Evolutionary conservation across 495 filamentous ascomycete species (phyloP), one percentile per base, ranked within the genome.

Genomic region (Neurospora sp.): DNA sequence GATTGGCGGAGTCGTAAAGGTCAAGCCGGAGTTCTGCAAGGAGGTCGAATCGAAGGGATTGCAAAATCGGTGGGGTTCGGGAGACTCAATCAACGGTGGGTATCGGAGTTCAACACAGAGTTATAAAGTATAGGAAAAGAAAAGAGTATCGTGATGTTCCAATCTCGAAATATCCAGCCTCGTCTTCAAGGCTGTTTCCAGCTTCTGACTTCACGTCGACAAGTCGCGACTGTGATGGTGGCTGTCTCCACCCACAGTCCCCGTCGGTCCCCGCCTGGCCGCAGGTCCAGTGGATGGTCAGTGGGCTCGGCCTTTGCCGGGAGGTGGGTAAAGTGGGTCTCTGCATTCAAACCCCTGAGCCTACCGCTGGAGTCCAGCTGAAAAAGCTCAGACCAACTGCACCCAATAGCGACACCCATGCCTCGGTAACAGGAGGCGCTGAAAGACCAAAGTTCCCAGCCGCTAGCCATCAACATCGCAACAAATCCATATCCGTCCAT

Each of bases 111-210:
- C 11, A 22, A 14, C 10, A 53, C 10, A 22, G 11, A 53, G 10
- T 12, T 11, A 27, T 22, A 10, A 22, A 27, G 20, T 27, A 27
- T 53, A 12, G 48, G 48, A 20, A 27, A 27, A 53, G 53, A 31
- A 35, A 61, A 16, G 6, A 61, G 6, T 61, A 61, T 35, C 6
- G 53, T 35, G 14, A 35, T 31, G 27, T 61, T 61, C 3, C 22
- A 61, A 61, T 8, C 12, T 61, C 27, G 27, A 35, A 61, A 39
- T 69, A 44, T 41, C 61, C 73, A 72, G 44, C 69, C 38, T 61
- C 42, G 70, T 71, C 69, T 42, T 38, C 40, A 75, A 70, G 71
- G 68, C 74, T 73, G 71, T 70, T 75, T 73, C 68, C 42, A 71
- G n/a, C 22, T 61, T 61, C 53, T 18, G 27, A 61, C 14, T 61